A percentile compares a stretch with the other conserved stretches of the same genome.
These are phyloP conservation scores for Hypoxylon fuscum DNA, from an alignment of 495 filamentous ascomycete species.

Conservation along the genomic window DNA sequence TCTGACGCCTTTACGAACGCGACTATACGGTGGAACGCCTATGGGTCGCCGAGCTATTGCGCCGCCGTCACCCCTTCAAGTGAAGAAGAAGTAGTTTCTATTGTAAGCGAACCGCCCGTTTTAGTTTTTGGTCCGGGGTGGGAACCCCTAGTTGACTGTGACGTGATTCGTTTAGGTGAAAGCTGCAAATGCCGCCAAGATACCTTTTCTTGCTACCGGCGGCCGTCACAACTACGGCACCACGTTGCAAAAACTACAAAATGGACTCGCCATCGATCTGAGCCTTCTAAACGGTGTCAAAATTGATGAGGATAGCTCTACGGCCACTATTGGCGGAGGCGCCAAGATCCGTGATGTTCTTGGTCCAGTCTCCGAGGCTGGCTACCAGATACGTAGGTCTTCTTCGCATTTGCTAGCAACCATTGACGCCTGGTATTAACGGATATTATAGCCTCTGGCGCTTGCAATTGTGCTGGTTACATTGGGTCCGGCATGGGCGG, in stretches of 20 bases:
- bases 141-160: too few relatives aligned
- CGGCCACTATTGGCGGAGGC: conserved; percentile 39
- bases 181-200: conserved; percentile 26
- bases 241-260: conserved; percentile 11
- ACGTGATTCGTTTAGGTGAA: too few relatives aligned
- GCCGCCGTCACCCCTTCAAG: conserved; percentile 4
- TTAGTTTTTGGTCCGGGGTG: too few relatives aligned
- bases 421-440: too few relatives aligned
- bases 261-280: conserved; percentile 46
- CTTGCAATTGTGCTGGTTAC: conserved; percentile 42
- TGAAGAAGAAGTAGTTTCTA: conserved; percentile 6
- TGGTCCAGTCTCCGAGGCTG: conserved; percentile 35
- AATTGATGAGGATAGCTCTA: conserved; percentile 24
- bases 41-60: conserved; percentile 9
- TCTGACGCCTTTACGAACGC: conserved; percentile 12
- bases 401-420: background rate
- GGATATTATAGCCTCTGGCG: conserved; percentile 42
- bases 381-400: conserved; percentile 47
- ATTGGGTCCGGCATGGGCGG: conserved; percentile 52
- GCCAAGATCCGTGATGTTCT: conserved; percentile 32
- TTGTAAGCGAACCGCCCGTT: conserved; percentile 11
- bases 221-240: conserved; percentile 47
- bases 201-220: conserved; percentile 49
- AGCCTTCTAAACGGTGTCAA: conserved; percentile 39
- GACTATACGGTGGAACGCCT: conserved; percentile 17